Conservation (phyloP, 345 rosid genomes). For the Euclidium syriacum region DNA sequence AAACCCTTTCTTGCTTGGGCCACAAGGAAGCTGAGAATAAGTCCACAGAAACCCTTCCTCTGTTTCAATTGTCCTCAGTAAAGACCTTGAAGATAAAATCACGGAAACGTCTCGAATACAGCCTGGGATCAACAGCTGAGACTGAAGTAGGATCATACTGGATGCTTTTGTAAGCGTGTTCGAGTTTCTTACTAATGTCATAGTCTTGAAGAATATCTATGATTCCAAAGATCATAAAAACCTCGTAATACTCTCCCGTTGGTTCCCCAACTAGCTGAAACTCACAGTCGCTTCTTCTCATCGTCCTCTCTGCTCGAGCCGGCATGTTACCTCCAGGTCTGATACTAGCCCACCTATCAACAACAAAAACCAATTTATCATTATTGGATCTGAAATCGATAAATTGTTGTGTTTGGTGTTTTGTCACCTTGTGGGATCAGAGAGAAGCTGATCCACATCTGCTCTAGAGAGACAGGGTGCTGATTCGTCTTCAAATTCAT, state of each 20-base stretch:
- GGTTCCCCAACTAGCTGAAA: conserved; percentile 72
- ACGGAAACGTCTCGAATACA: conserved; percentile 77
- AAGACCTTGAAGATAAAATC: conserved; percentile 76
- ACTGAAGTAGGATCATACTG: conserved; percentile 93
- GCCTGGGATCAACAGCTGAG: conserved; percentile 87
- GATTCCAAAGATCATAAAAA: conserved; percentile 78
- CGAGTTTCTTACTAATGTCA: conserved; percentile 89
- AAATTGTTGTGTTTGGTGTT: neutral
- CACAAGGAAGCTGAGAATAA: neutral
- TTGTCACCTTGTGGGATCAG: conserved; percentile 38
- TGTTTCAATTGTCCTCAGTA: conserved; percentile 57
- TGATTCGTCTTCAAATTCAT: conserved; percentile 29
- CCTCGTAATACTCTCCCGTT: conserved; percentile 78
- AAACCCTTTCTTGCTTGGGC: conserved; percentile 5
- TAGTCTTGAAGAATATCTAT: conserved; percentile 94
- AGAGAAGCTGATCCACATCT: conserved; percentile 30
- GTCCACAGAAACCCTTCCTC: conserved; percentile 6
- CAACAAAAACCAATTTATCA: neutral
- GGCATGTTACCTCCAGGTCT: conserved; percentile 81
- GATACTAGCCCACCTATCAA: conserved; percentile 73
- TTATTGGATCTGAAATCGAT: neutral
- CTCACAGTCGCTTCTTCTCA: conserved; percentile 54
- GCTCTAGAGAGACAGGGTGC: conserved; percentile 34
- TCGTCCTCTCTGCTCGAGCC: conserved; percentile 69
- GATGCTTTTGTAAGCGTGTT: conserved; percentile 88